Base-by-base conservation (phyloP, 768 basidiomycete species). In the Nidula microcarpa region DNA sequence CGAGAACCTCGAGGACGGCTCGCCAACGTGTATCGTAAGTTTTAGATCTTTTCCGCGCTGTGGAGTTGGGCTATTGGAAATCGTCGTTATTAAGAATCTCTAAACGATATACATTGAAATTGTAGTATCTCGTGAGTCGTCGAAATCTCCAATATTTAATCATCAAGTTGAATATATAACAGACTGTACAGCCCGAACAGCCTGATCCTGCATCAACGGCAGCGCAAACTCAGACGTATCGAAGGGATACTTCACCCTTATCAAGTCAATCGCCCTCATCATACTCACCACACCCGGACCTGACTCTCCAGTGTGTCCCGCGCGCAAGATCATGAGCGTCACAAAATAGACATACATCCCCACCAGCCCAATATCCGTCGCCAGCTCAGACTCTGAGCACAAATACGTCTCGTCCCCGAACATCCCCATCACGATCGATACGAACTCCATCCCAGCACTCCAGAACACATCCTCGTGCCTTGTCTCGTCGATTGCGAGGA, bases 11-110 rank as follows among this genome's bases (percentile, higher is more conserved):
- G 74, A 76, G 33, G 76, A 80, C 50, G 77, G 78, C 14, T 76
- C 74, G 0, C 74, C 74, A 0, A 68, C 76, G 70, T 78, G 76
- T 60, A 71, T 80, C 50, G 76, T 76, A 49, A 47, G 74, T 68
- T 4, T 36, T 23, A 46, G 44, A 17, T 34, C 44, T 30, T 34
- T 17, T 5, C n/a, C n/a, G n/a, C n/a, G n/a, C n/a, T n/a, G n/a
- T n/a, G n/a, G n/a, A n/a, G n/a, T n/a, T n/a, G n/a, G n/a, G n/a
- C n/a, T n/a, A n/a, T n/a, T n/a, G n/a, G n/a, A n/a, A n/a, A n/a
- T n/a, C n/a, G n/a, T n/a, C n/a, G n/a, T n/a, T n/a, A n/a, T n/a
- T n/a, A n/a, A n/a, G n/a, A n/a, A n/a, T n/a, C n/a, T n/a, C n/a
- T n/a, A n/a, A n/a, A n/a, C n/a, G n/a, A n/a, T n/a, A n/a, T n/a